These are phyloP conservation scores for Avena atlantica DNA, from an alignment of 176 grass and related monocot genomes.

Conservation along the genomic window DNA sequence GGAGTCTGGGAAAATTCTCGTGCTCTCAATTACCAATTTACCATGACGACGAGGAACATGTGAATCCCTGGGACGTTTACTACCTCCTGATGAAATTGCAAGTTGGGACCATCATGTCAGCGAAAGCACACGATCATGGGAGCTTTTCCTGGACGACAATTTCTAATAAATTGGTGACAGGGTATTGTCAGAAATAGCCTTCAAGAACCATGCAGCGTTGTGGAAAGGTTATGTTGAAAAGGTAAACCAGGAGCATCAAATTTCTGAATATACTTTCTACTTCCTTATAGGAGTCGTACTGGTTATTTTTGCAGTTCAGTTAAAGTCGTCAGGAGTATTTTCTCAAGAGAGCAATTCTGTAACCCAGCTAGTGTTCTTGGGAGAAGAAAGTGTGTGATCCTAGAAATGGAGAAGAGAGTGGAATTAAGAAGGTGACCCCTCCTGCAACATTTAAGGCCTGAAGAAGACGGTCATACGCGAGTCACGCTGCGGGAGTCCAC, in stretches of 20 bases:
- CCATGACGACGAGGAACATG: not conserved
- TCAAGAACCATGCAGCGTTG: not conserved
- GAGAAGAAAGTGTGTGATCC: slow-evolving; percentile 21
- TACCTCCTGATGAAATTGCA: not conserved
- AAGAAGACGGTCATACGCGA: slow-evolving; percentile 49
- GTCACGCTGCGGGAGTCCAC: slow-evolving; percentile 41
- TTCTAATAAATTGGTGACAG: not conserved
- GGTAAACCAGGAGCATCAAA: not conserved
- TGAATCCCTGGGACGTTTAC: not conserved
- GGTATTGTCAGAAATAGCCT: not conserved
- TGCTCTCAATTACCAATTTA: not conserved
- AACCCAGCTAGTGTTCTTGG: not conserved
- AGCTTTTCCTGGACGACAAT: not conserved
- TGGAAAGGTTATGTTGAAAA: not conserved
- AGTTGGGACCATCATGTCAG: not conserved
- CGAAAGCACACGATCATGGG: not conserved
- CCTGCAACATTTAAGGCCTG: slow-evolving; percentile 53
- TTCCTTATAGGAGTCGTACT: not conserved
- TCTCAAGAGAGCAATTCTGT: not conserved
- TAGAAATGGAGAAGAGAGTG: not conserved
- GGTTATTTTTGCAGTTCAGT: not conserved
- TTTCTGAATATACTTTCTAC: not conserved
- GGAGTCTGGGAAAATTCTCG: not conserved
- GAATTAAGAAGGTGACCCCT: slow-evolving; percentile 25
- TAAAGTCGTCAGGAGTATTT: not conserved